Conservation (phyloP, 2,329 filamentous ascomycete species). For the Fusarium secorum region DNA sequence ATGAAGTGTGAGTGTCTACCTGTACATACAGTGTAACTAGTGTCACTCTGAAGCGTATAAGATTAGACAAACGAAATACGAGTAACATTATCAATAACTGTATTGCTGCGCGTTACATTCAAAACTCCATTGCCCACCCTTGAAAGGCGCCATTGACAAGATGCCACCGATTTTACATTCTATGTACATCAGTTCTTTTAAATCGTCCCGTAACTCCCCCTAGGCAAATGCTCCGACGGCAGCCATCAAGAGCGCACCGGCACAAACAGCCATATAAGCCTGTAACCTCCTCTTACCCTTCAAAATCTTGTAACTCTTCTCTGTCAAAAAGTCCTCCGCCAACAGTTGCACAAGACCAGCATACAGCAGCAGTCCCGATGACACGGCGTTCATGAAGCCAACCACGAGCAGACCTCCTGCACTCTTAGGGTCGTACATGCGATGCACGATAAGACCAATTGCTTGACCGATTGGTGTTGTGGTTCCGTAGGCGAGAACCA, state of each 20-base stretch:
- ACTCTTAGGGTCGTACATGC: slow-evolving; percentile 80
- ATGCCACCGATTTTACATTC: slow-evolving; percentile 11
- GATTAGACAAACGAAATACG: neutral
- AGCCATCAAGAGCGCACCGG: slow-evolving; percentile 74
- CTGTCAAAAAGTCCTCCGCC: slow-evolving; percentile 82
- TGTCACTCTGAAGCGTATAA: neutral
- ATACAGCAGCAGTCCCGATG: slow-evolving; percentile 80
- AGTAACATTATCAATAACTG: neutral
- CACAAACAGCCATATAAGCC: slow-evolving; percentile 70
- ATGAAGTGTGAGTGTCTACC: neutral
- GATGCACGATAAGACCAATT: slow-evolving; percentile 79
- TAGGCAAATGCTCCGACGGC: slow-evolving; percentile 76
- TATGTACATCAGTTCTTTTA: slow-evolving; percentile 25
- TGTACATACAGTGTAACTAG: neutral
- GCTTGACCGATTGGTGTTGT: slow-evolving; percentile 86
- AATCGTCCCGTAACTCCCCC: neutral
- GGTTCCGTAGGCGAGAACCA: slow-evolving; percentile 78
- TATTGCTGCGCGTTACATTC: neutral
- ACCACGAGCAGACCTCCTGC: slow-evolving; percentile 81
- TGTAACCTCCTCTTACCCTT: slow-evolving; percentile 67
- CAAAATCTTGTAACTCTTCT: slow-evolving; percentile 75
- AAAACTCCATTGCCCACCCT: slow-evolving; percentile 1
- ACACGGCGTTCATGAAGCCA: slow-evolving; percentile 87
- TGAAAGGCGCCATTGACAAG: slow-evolving; percentile 17
- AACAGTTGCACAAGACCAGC: slow-evolving; percentile 85